Base-by-base conservation (phyloP, 2,329 filamentous ascomycete genomes). In the Decorospora gaudefroyi region DNA sequence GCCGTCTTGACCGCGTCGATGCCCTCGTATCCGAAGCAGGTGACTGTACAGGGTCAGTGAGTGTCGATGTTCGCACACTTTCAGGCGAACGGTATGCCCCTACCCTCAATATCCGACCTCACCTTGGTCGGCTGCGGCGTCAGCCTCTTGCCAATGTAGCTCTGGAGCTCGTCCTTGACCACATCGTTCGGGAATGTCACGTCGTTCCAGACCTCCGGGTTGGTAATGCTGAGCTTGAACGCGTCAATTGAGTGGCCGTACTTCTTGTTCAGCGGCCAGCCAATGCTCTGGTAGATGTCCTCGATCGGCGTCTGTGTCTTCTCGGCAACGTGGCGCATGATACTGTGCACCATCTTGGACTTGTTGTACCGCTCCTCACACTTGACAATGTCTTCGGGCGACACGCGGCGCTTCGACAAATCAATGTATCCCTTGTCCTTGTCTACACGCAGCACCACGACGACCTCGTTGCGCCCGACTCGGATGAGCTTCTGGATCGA, bases 381-480 rank as follows among this genome's bases (percentile, higher is more conserved):
- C 78, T 96, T 96, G 62, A 96, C 81, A 55, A 97, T 93, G 77
- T 99, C 93, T 73, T 99, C 93, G 30, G 93, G 88, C 29, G 91
- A 96, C 48, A 99, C 93, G 78, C 93, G 87, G 70, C 93, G 91
- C 81, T 99, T 99, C 53, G 90, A 96, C 71, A 99, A 78, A 86
- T 99, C 93, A 67, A 99, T 99, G 72, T 99, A 99, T 82, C 88
- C 90, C 80, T 99, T 99, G 79, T 99, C 93, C 79, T 97, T 97
- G 79, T 99, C 93, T 57, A 99, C 93, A 81, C 93, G 86, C 59
- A 99, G 87, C 57, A 99, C 93, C 32, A 99, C 95, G 39, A 99
- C 93, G 42, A 99, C 93, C 74, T 99, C 93, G 69, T 99, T 99
- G 64, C 95, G 87, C 46, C 95, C 95, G 52, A 99, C 93, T 59